Evolutionary conservation across 2,329 filamentous ascomycete genomes (phyloP), one percentile per base, ranked within the genome.

Genomic region (Diaporthe caulivora): DNA sequence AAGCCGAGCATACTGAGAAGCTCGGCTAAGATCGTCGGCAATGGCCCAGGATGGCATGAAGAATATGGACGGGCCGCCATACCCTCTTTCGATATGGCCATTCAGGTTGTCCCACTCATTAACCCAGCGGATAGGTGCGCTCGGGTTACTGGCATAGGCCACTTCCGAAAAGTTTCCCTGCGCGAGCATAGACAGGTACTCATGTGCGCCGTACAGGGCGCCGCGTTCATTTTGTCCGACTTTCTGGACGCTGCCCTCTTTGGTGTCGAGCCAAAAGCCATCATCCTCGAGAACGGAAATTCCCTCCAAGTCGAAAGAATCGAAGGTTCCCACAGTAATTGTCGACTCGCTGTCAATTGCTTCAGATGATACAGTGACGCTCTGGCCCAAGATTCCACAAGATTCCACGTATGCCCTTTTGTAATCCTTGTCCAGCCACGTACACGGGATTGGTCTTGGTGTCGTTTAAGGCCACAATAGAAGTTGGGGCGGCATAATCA

Each of bases 21-120:
- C 89, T 0, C 92, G 88, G 1, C 88, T 90, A 24, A 92, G 83
- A 75, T 93, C 88, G 4, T 88, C 82, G n/a, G 88, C 62, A 37
- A 65, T 51, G 44, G 44, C 44, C 82, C 9, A 92, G 84, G 13
- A 80, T 79, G 64, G 89, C 90, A 69, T 81, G 81, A 93, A 94
- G 82, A 93, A 94, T 71, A 94, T 92, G 0, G 92, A 94, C 0
- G 86, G 82, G 0, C 92, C 92, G 4, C 86, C 92, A 76, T 92
- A 94, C 24, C 92, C 92, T 70, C 92, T 85, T 79, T 94, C 92
- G 57, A 94, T 90, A 53, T 86, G 90, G 17, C 92, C 88, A 73
- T 92, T 88, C 79, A 94, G 83, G 76, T 94, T 93, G 79, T 94
- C 91, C 92, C 92, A 94, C 76, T 94, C 88, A 78, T 94, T 94